Base-by-base conservation (phyloP, 148 eudicot genomes). In the Selenicereus undatus region DNA sequence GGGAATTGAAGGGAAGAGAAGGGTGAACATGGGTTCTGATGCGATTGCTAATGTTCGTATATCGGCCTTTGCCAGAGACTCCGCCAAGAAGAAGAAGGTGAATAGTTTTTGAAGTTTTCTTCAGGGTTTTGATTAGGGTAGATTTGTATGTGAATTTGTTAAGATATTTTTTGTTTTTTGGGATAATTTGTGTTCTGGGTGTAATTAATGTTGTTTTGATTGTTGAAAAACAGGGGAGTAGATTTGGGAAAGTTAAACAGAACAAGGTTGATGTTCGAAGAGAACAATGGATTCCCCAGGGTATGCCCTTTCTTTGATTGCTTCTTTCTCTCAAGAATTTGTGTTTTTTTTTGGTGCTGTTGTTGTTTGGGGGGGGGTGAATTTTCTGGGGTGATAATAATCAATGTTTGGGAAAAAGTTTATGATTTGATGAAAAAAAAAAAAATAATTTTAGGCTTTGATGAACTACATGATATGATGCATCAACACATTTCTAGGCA, bases 61-160 rank as follows among this genome's bases (percentile, higher is more conserved):
- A 76, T 79, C 71, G 50, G 80, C 83, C 60, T 75, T 73, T 56
- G 27, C 81, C 73, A 82, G 82, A 66, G 82, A 82, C 21, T 82
- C 85, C 20, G 54, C 78, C 35, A 84, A 82, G 85, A 85, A 87
- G 64, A 83, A 86, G 14, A 87, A 77, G 89, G 89, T 87, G 77
- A 58, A 24, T 48, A 9, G 0, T 0, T 48, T 48, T 48, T 12
- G 14, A 48, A 12, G 1, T 21, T 50, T 20, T 1, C 42, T 51
- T 45, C 2, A 8, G 4, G 32, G 22, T 75, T 71, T 69, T 50
- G 27, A 27, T n/a, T 64, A 5, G 71, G 66, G 39, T 12, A 52
- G 36, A 27, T 51, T 62, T 36, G 4, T 78, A 11, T 51, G 64
- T 16, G 30, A 20, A 43, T 71, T 69, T 32, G 27, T 78, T 71